Percentiles rank a stretch among this genome's conserved stretches.
These are phyloP conservation scores for Sutorius eximius DNA, from an alignment of 1,284 basidiomycete genomes.

Conservation along the genomic window DNA sequence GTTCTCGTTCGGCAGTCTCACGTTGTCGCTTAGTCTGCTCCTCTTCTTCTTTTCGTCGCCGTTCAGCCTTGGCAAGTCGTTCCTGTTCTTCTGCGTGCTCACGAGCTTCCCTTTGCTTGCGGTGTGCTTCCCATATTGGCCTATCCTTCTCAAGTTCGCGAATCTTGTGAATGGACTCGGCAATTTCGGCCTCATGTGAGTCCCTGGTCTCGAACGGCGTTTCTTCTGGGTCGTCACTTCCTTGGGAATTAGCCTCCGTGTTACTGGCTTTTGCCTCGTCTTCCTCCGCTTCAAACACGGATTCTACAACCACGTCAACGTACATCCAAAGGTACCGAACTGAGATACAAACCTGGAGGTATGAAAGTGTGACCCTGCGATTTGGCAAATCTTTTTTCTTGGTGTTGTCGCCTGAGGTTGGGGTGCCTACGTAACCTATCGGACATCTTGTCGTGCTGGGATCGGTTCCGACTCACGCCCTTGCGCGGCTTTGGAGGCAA, in stretches of 20 bases:
- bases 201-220: constrained; percentile 35
- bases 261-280: constrained; percentile 25
- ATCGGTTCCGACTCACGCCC: constrained; percentile 39
- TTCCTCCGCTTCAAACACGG: constrained; percentile 41
- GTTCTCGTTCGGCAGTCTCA: constrained; percentile 36
- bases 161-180: constrained; percentile 65
- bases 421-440: constrained; percentile 37
- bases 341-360: constrained; percentile 19
- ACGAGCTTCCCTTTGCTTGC: constrained; percentile 44
- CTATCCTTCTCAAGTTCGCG: constrained; percentile 66
- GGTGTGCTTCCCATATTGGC: constrained; percentile 59
- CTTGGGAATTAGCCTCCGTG: constrained; percentile 9
- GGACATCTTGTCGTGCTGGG: constrained; percentile 43
- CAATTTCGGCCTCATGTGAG: constrained; percentile 48
- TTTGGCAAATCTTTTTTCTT: constrained; percentile 1
- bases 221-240: constrained; percentile 1
- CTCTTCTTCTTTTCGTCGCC: constrained; percentile 38
- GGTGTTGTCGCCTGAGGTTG: constrained; percentile 36
- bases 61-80: constrained; percentile 36
- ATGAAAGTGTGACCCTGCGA: constrained; percentile 8
- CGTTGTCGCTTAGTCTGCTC: constrained; percentile 34
- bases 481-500: constrained; percentile 44
- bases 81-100: constrained; percentile 49
- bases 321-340: background rate
- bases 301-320: constrained; percentile 16